Conservation (phyloP, 768 basidiomycete genomes). For the Naganishia onofrii region DNA sequence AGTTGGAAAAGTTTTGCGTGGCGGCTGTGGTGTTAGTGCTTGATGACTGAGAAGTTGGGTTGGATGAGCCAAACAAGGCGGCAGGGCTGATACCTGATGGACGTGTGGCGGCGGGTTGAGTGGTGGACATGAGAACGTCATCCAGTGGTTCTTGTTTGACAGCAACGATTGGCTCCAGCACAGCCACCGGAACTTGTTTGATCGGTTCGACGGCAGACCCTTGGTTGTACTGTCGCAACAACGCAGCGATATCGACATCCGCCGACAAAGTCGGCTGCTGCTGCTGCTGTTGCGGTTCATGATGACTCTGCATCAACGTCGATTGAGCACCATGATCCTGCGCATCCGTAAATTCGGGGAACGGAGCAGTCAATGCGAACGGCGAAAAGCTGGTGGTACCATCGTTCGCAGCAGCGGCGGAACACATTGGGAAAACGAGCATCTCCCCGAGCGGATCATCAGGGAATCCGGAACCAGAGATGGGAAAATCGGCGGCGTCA, state of each 20-base stretch:
- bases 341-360: conserved; percentile 12
- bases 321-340: conserved; percentile 18
- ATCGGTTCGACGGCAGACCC: neutral
- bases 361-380: conserved; percentile 13
- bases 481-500: conserved; percentile 3
- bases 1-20: neutral
- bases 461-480: too few relatives aligned
- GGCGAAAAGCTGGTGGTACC: conserved; percentile 2
- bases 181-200: neutral
- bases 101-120: neutral
- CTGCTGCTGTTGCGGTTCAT: neutral
- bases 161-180: neutral
- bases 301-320: conserved; percentile 20
- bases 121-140: conserved; percentile 6
- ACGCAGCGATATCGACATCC: conserved; percentile 9
- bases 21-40: neutral
- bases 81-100: conserved; percentile 18
- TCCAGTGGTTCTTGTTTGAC: conserved; percentile 19
- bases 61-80: conserved; percentile 3
- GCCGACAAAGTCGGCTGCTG: neutral
- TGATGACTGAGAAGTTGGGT: neutral
- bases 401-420: neutral
- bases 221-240: conserved; percentile 16
- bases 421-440: conserved; percentile 20
- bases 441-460: too few relatives aligned